Evolutionary conservation across 2,329 filamentous ascomycete species (phyloP).

Genomic region (Fusarium haematococcum): DNA sequence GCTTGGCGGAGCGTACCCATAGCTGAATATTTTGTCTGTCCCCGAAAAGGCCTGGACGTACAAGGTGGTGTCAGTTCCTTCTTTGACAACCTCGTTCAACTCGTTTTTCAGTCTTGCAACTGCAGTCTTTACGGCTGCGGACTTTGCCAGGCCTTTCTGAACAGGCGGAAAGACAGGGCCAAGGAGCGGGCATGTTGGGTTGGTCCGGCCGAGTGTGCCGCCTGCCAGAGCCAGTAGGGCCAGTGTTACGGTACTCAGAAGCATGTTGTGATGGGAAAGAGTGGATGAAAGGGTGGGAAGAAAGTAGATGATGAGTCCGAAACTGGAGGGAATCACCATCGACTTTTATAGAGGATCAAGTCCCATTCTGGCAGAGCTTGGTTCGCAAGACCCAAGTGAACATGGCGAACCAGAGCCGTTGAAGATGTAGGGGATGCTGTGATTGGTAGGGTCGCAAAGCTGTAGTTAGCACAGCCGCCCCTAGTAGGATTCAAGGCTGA

Average conservation of each 20-base stretch:
- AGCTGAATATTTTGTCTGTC: neutral
- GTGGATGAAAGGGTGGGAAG: neutral
- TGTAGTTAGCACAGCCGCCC: neutral
- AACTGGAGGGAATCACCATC: neutral
- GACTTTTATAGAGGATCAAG: neutral
- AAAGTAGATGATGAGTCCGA: neutral
- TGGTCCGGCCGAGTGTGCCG: neutral
- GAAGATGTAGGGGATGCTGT: neutral
- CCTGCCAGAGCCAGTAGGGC: neutral
- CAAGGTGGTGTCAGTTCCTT: neutral
- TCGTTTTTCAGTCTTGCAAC: neutral
- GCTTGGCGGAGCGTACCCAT: neutral
- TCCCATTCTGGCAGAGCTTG: neutral
- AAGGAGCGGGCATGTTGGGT: constrained; percentile 3
- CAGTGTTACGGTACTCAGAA: neutral
- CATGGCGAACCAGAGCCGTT: neutral
- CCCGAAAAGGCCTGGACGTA: neutral
- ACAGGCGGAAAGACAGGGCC: neutral
- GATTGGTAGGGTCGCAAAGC: constrained; percentile 5
- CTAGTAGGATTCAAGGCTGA: neutral
- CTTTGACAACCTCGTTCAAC: neutral
- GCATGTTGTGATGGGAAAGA: neutral
- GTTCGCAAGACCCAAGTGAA: neutral
- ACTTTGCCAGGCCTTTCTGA: neutral
- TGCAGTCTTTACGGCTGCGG: neutral